phyloP scores from a whole-genome alignment of 2,329 filamentous ascomycete species.

The Hypoxylon sp. region DNA sequence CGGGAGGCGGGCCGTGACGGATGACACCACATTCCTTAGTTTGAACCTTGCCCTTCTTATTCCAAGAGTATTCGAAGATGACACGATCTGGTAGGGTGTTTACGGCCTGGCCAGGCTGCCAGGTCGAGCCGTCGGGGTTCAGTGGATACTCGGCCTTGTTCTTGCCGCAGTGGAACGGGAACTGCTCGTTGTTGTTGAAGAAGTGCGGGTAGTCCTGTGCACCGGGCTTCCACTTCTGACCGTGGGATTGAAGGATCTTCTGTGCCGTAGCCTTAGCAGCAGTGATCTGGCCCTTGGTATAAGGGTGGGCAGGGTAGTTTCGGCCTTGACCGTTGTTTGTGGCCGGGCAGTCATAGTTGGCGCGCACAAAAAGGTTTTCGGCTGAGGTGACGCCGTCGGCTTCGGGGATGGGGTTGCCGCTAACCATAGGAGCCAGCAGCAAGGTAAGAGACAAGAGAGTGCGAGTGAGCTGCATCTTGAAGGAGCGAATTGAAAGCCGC shows the following conservation, averaged over 20 bases:
- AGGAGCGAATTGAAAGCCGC: not conserved
- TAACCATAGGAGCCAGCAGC: conserved; percentile 20
- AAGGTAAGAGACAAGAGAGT: conserved; percentile 18
- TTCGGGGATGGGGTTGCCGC: conserved; percentile 13
- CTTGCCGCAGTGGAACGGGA: conserved; percentile 25
- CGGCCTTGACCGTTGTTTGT: conserved; percentile 17
- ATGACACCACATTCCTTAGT: conserved; percentile 25
- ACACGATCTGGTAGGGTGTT: conserved; percentile 13
- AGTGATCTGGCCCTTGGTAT: conserved; percentile 13
- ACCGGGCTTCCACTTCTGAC: conserved; percentile 16
- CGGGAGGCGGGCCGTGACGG: conserved; percentile 22
- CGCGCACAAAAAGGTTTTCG: conserved; percentile 15
- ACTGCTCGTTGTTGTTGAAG: conserved; percentile 28
- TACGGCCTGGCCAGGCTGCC: conserved; percentile 14
- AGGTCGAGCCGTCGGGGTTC: conserved; percentile 3
- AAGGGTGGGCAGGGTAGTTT: conserved; percentile 15
- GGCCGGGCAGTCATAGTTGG: conserved; percentile 17
- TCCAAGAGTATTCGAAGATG: conserved; percentile 22
- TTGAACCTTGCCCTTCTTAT: conserved; percentile 12
- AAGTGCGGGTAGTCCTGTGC: conserved; percentile 24
- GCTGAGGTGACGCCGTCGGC: not conserved
- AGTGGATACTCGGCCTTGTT: conserved; percentile 26
- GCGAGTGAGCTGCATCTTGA: conserved; percentile 21
- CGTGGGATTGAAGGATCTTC: conserved; percentile 20
- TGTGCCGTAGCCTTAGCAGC: conserved; percentile 12